Conservation (phyloP, 108 stramenopile species). For the Hondaea fermentalgiana region DNA sequence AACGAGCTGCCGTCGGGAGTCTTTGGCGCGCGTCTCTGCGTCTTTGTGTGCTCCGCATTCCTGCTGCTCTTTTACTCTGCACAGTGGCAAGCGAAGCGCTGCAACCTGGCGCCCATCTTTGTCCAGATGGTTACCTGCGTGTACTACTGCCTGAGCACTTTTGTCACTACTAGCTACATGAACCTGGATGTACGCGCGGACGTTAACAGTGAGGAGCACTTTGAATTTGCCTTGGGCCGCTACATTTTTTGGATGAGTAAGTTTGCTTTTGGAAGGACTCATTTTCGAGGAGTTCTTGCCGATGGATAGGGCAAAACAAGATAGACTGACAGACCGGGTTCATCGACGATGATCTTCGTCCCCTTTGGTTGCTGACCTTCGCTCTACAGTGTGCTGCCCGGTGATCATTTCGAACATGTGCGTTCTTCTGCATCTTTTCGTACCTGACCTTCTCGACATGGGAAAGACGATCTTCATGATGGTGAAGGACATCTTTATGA, state of each 20-base stretch:
- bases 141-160: background rate
- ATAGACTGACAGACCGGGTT: too few species aligned
- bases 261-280: too few species aligned
- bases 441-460: background rate
- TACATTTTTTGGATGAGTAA: background rate
- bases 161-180: background rate
- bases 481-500: background rate
- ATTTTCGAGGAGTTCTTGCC: too few species aligned
- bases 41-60: background rate
- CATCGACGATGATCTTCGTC: too few species aligned
- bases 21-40: conserved; percentile 4
- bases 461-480: background rate
- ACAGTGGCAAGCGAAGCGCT: background rate
- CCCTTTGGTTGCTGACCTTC: too few species aligned
- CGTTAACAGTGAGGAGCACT: background rate
- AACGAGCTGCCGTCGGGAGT: background rate
- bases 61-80: background rate
- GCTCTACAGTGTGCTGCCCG: background rate
- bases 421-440: background rate
- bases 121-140: background rate
- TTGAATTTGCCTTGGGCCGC: background rate
- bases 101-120: background rate
- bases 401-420: background rate
- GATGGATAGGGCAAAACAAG: too few species aligned
- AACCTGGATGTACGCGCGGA: background rate